Evolutionary conservation across 192 early-diverging fungal genomes (phyloP).

Genomic region (Oehlia diaphana): DNA sequence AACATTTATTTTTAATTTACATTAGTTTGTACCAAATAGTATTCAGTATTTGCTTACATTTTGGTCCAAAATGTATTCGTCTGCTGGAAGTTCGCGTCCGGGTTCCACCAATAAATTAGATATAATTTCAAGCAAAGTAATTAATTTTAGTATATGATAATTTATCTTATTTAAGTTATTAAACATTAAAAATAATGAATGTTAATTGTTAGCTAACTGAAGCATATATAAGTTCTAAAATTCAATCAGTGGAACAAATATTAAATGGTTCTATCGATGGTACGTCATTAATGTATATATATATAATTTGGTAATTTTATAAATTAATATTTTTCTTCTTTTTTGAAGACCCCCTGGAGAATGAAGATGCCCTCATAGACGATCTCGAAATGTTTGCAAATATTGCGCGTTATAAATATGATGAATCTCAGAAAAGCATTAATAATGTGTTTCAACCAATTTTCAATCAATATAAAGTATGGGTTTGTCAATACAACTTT

Average conservation of each 20-base stretch:
- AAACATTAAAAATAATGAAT: background rate
- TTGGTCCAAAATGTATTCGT: conserved; percentile 80
- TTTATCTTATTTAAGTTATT: background rate
- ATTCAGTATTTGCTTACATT: conserved; percentile 77
- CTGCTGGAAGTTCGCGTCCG: conserved; percentile 45
- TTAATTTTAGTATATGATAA: background rate
- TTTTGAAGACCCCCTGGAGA: conserved; percentile 57
- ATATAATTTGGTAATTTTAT: background rate
- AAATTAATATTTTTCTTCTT: background rate
- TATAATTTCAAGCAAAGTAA: conserved; percentile 51
- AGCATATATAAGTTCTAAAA: background rate
- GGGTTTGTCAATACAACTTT: conserved; percentile 1
- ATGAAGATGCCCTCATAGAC: conserved; percentile 67
- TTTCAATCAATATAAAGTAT: conserved; percentile 60
- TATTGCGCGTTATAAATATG: conserved; percentile 70
- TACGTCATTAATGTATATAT: background rate
- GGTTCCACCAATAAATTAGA: conserved; percentile 50
- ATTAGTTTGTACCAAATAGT: conserved; percentile 73
- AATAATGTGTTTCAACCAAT: conserved; percentile 57
- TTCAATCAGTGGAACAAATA: conserved; percentile 8
- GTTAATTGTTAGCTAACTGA: background rate
- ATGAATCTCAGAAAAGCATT: conserved; percentile 51
- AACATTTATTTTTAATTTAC: background rate
- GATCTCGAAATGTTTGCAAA: conserved; percentile 69
- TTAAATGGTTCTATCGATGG: conserved; percentile 13